Evolutionary conservation across 2,329 filamentous ascomycete species (phyloP), one percentile per base, ranked within the genome.

Genomic region (Alternaria burnsii): DNA sequence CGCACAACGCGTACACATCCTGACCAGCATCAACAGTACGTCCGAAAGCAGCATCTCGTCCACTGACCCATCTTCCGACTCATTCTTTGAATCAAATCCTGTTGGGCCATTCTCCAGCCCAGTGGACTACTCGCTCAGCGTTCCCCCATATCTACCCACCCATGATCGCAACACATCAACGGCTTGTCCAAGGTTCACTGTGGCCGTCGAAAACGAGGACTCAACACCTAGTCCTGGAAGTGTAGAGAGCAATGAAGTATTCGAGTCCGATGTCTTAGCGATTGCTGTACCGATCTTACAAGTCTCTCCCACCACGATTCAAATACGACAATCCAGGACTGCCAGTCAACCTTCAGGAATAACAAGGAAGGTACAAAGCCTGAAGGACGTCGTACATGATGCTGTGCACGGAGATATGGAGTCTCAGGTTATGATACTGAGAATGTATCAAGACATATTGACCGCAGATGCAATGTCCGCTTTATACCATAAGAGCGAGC

Each of bases 231-330:
- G 46, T 8, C 16, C 28, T 5, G 4, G 22, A 16, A 57, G 20
- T n/a, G 30, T 9, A 44, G 5, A 5, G 10, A 43, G 38, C 9
- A 42, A 3, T 18, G 20, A 46, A 11, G 18, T 47, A 12, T 20
- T 48, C 5, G 51, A 55, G 24, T n/a, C 36, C 0, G 40, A 30
- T 7, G 38, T 16, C 16, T 9, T 18, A n/a, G 51, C 56, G 2
- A 55, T 28, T 20, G 51, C 52, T 4, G 28, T 55, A 36, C 36
- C n/a, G 12, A 55, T 59, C 22, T 18, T 16, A 24, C 26, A 24
- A 18, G 52, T 28, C 20, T 28, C 22, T 2, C 56, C 56, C 4
- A 55, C 56, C 5, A 44, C 18, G 1, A 32, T 59, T 2, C 43
- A 47, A 4, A 50, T 59, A 28, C 28, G 26, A 3, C 50, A 47